A percentile compares a stretch with the other conserved stretches of the same genome.
phyloP scores from a whole-genome alignment of 2,329 filamentous ascomycete genomes.

The Sporothrix curviconia region DNA sequence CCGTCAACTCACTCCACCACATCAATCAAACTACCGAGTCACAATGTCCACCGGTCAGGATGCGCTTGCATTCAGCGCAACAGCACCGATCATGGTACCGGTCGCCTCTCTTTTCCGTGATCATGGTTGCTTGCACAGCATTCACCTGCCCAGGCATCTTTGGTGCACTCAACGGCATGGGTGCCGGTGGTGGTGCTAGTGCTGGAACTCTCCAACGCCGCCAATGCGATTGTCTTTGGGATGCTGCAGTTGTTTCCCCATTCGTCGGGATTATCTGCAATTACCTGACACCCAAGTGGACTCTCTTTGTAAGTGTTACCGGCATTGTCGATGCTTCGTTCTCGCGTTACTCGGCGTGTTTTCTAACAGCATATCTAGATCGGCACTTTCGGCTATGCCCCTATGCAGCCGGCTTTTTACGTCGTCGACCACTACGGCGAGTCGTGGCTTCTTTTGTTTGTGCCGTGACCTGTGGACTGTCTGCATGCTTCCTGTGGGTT shows the following conservation, averaged over 20 bases:
- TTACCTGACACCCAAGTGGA: conserved; percentile 8
- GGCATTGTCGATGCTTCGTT: background rate
- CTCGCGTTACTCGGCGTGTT: background rate
- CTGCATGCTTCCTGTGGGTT: conserved; percentile 16
- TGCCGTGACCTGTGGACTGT: conserved; percentile 7
- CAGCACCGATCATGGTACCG: conserved; percentile 6
- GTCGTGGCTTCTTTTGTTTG: conserved; percentile 10
- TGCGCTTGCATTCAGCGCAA: background rate
- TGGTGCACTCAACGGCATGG: conserved; percentile 24
- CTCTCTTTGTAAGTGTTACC: conserved; percentile 7
- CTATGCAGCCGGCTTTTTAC: conserved; percentile 12
- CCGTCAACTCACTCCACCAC: background rate
- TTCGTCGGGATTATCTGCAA: conserved; percentile 9
- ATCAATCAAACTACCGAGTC: background rate
- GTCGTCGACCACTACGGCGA: conserved; percentile 5
- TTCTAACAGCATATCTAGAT: background rate
- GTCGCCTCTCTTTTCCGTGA: conserved; percentile 8
- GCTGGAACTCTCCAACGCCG: conserved; percentile 11
- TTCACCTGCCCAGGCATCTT: conserved; percentile 30
- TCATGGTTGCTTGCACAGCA: conserved; percentile 15
- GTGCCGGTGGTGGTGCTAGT: conserved; percentile 20
- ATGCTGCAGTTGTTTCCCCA: background rate
- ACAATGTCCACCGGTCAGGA: background rate
- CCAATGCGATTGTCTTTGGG: conserved; percentile 14
- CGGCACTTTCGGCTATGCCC: conserved; percentile 9